Evolutionary conservation across 441 rosid species (phyloP).

Genomic region (Mallotus japonicus): DNA sequence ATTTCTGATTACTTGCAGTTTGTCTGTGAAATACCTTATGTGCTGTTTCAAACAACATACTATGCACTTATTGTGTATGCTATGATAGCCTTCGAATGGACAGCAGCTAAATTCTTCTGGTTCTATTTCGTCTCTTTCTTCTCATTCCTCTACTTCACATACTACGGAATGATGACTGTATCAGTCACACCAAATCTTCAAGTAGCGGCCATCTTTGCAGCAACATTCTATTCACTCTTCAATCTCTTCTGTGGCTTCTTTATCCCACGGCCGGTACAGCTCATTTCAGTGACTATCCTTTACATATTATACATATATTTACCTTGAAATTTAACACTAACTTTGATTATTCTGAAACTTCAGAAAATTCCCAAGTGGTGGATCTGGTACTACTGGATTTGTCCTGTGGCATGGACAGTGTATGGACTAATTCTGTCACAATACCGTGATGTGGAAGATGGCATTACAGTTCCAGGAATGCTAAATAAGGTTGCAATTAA

Average conservation of each 20-base stretch:
- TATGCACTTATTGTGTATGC: slow-evolving; percentile 62
- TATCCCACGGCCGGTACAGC: slow-evolving; percentile 73
- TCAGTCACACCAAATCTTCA: slow-evolving; percentile 79
- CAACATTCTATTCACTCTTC: slow-evolving; percentile 71
- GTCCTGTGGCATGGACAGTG: slow-evolving; percentile 77
- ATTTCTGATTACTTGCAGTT: slow-evolving; percentile 45
- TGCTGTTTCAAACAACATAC: slow-evolving; percentile 56
- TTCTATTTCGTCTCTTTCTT: slow-evolving; percentile 69
- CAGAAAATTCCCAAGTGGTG: slow-evolving; percentile 67
- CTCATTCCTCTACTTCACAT: slow-evolving; percentile 87
- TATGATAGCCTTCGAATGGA: slow-evolving; percentile 79
- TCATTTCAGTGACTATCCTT: not conserved
- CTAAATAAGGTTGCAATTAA: slow-evolving; percentile 30
- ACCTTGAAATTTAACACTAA: not conserved
- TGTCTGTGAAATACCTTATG: slow-evolving; percentile 64
- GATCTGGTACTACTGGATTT: slow-evolving; percentile 71
- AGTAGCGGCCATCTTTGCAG: slow-evolving; percentile 70
- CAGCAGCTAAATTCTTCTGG: slow-evolving; percentile 65
- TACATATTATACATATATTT: not conserved
- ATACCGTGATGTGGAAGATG: slow-evolving; percentile 49
- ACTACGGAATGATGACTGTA: slow-evolving; percentile 88
- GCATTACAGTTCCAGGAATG: slow-evolving; percentile 44
- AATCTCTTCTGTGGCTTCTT: slow-evolving; percentile 78
- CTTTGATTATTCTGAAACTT: not conserved
- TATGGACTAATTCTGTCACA: slow-evolving; percentile 72